phyloP scores from a whole-genome alignment of 306 rosid genomes.

The Quercus robur region DNA sequence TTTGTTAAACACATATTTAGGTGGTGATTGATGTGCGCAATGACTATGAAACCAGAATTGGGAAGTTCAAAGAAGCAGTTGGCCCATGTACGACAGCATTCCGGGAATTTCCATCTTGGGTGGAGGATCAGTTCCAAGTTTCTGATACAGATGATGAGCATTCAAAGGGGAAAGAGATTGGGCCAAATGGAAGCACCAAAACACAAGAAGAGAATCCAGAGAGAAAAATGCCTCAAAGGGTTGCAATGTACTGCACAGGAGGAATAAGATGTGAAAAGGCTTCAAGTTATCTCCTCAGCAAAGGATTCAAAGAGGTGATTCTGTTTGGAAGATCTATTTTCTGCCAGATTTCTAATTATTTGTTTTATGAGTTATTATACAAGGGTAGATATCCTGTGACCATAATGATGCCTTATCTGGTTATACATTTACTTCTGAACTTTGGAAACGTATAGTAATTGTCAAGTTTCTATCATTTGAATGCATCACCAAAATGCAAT shows the following conservation, averaged over 20 bases:
- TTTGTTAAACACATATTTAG: conserved; percentile 32
- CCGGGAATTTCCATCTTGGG: conserved; percentile 93
- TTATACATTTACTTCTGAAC: not conserved
- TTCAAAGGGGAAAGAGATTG: conserved; percentile 19
- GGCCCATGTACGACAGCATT: conserved; percentile 79
- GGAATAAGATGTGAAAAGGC: conserved; percentile 99
- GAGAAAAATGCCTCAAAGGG: conserved; percentile 50
- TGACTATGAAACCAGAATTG: conserved; percentile 84
- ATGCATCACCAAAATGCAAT: not conserved
- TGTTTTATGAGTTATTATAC: not conserved
- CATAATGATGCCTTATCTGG: not conserved
- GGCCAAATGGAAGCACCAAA: conserved; percentile 31
- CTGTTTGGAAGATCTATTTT: conserved; percentile 1
- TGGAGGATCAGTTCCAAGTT: conserved; percentile 59
- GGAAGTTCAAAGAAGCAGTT: conserved; percentile 91
- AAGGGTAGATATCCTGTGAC: not conserved
- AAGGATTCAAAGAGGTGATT: conserved; percentile 89
- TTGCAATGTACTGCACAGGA: conserved; percentile 99
- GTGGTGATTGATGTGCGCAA: conserved; percentile 93
- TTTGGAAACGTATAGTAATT: not conserved
- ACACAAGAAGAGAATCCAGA: conserved; percentile 32
- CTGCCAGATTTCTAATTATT: not conserved
- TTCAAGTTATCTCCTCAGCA: conserved; percentile 77
- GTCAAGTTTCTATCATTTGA: not conserved
- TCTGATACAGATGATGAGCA: conserved; percentile 20